Conservation (phyloP, 2,329 filamentous ascomycete genomes). For the Keithomyces neogunnii region DNA sequence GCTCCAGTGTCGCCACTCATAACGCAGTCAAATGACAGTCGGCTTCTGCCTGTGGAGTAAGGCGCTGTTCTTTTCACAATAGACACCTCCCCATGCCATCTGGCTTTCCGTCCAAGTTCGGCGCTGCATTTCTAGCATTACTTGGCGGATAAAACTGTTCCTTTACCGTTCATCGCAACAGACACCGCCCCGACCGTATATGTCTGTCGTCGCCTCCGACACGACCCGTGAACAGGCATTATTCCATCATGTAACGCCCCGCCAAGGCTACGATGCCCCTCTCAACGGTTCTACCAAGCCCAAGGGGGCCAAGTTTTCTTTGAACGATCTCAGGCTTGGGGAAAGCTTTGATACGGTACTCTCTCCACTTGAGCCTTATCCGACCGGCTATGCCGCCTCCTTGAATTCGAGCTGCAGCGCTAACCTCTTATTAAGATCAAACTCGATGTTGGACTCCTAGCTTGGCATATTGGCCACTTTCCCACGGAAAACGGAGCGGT, state of each 20-base stretch:
- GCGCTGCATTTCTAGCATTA: neutral
- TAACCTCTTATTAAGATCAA: conserved; percentile 5
- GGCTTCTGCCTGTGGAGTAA: neutral
- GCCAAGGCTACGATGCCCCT: conserved; percentile 2
- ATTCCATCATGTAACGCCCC: conserved; percentile 1
- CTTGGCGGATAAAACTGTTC: neutral
- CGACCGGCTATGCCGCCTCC: too few species aligned
- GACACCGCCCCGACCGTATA: conserved; percentile 1
- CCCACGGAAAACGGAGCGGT: conserved; percentile 3
- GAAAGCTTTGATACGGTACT: conserved; percentile 10
- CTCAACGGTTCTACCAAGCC: neutral
- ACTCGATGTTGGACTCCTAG: conserved; percentile 8
- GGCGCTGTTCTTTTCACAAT: neutral
- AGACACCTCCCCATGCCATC: neutral
- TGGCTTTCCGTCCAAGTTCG: neutral
- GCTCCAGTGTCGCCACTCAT: too few species aligned
- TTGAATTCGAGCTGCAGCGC: too few species aligned
- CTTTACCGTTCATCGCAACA: neutral
- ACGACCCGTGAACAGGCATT: neutral
- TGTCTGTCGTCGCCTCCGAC: conserved; percentile 6
- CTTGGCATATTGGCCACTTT: conserved; percentile 8
- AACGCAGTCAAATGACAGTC: too few species aligned
- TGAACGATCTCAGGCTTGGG: conserved; percentile 5
- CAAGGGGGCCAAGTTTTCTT: conserved; percentile 3
- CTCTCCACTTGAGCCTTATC: neutral